These are phyloP conservation scores for Keithomyces neogunnii DNA, from an alignment of 2,329 filamentous ascomycete genomes.

Conservation along the genomic window DNA sequence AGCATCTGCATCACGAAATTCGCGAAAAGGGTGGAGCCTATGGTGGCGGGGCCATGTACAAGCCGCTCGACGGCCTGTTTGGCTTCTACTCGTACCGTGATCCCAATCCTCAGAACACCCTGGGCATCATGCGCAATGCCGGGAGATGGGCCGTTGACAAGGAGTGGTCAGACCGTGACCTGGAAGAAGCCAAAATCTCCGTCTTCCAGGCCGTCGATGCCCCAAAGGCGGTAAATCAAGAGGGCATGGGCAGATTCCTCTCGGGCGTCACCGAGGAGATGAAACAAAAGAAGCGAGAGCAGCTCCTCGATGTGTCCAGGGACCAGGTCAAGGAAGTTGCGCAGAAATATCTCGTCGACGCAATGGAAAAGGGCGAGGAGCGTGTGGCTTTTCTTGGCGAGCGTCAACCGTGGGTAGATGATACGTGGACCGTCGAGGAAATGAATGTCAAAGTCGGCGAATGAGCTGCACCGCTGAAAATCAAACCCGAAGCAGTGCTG, in stretches of 20 bases:
- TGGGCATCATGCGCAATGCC: slow-evolving; percentile 75
- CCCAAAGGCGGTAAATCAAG: slow-evolving; percentile 74
- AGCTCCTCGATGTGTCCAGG: slow-evolving; percentile 76
- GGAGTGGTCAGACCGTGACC: slow-evolving; percentile 71
- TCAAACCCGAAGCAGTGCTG: background rate
- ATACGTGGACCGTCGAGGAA: slow-evolving; percentile 65
- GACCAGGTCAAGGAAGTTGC: slow-evolving; percentile 75
- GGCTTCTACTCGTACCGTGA: slow-evolving; percentile 96
- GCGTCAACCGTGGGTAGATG: slow-evolving; percentile 70
- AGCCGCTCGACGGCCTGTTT: slow-evolving; percentile 74
- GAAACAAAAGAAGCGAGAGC: slow-evolving; percentile 75
- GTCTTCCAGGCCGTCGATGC: slow-evolving; percentile 91
- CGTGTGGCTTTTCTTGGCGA: slow-evolving; percentile 72
- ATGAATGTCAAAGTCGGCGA: slow-evolving; percentile 46
- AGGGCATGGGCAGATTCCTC: slow-evolving; percentile 81
- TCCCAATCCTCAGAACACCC: slow-evolving; percentile 83
- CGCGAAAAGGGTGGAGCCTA: slow-evolving; percentile 97
- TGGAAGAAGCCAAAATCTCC: slow-evolving; percentile 93
- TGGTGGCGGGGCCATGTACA: slow-evolving; percentile 80
- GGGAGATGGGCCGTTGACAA: slow-evolving; percentile 77
- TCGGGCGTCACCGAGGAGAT: slow-evolving; percentile 81
- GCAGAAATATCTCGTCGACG: slow-evolving; percentile 70
- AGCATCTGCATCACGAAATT: slow-evolving; percentile 94
- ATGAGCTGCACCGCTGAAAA: background rate
- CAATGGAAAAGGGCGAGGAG: slow-evolving; percentile 49